Percentiles rank a stretch among this genome's conserved stretches.
These are phyloP conservation scores for Afroboletus lepidellus DNA, from an alignment of 1,284 basidiomycete species.

Conservation along the genomic window DNA sequence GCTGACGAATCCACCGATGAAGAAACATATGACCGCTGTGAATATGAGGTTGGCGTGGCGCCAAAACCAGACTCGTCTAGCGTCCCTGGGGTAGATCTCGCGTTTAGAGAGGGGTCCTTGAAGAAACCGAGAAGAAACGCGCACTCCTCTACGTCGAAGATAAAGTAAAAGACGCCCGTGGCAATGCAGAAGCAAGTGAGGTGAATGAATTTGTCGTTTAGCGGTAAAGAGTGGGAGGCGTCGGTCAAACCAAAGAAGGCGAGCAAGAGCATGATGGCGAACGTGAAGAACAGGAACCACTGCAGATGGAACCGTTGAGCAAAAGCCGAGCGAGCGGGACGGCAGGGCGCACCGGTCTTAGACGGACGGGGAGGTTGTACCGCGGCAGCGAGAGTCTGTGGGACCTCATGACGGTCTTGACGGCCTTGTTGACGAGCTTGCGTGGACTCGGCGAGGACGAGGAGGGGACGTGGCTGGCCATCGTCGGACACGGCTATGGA, in stretches of 20 bases:
- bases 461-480: conserved; percentile 16
- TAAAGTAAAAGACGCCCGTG: conserved; percentile 83
- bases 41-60: conserved; percentile 70
- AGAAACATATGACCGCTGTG: conserved; percentile 67
- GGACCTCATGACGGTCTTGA: conserved; percentile 57
- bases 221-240: conserved; percentile 58
- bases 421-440: conserved; percentile 36
- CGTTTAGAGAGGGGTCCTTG: not conserved
- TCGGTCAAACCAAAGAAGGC: conserved; percentile 76
- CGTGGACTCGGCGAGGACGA: conserved; percentile 22
- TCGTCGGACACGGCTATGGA: conserved; percentile 6
- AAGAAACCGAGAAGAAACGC: conserved; percentile 26
- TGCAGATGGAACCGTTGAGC: conserved; percentile 29
- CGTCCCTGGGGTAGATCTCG: conserved; percentile 46
- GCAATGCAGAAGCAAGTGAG: conserved; percentile 80
- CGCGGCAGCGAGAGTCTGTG: conserved; percentile 55
- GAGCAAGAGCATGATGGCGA: conserved; percentile 60
- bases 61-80: conserved; percentile 82
- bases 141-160: conserved; percentile 84
- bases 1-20: conserved; percentile 81
- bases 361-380: conserved; percentile 67
- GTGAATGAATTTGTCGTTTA: conserved; percentile 84
- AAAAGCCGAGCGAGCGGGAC: conserved; percentile 1
- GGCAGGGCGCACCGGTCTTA: conserved; percentile 59
- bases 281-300: conserved; percentile 76